Conservation (phyloP, 1,284 basidiomycete species). For the Sanghuangporus weigelae region DNA sequence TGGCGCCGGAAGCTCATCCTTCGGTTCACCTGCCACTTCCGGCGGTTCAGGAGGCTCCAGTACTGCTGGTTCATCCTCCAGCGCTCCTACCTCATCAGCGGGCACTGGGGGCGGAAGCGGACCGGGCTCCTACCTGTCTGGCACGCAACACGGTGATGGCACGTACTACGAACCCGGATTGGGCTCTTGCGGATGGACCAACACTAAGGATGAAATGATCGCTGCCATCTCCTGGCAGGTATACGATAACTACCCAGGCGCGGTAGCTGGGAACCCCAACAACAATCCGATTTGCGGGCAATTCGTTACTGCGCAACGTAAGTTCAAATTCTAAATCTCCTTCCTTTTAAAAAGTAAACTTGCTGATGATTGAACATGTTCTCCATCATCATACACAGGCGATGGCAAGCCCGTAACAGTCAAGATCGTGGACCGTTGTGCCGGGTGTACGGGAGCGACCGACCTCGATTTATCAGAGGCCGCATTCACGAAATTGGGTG, state of each 20-base stretch:
- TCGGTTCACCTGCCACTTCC: background rate
- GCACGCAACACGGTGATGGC: constrained; percentile 9
- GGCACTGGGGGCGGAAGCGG: background rate
- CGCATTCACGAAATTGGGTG: constrained; percentile 24
- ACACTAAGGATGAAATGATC: constrained; percentile 33
- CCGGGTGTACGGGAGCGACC: constrained; percentile 13
- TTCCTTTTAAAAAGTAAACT: background rate
- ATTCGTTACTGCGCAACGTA: constrained; percentile 26
- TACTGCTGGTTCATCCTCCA: background rate
- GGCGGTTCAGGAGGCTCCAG: background rate
- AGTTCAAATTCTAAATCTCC: constrained; percentile 6
- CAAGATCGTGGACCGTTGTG: constrained; percentile 24
- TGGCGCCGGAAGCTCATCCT: background rate
- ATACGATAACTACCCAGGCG: constrained; percentile 38
- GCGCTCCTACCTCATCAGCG: background rate
- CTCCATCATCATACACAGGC: constrained; percentile 14
- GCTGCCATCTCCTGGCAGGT: constrained; percentile 33
- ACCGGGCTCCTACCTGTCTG: background rate
- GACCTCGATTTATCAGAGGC: constrained; percentile 23
- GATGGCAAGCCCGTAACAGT: constrained; percentile 22
- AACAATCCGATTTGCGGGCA: constrained; percentile 30
- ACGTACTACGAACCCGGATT: constrained; percentile 32
- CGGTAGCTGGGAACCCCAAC: constrained; percentile 20
- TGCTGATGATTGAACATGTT: background rate
- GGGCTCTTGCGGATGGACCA: constrained; percentile 40